A percentile compares a stretch with the other conserved stretches of the same genome.
These are phyloP conservation scores for Nakazawaea pomicola DNA, from an alignment of 805 yeast genomes.

Conservation along the genomic window DNA sequence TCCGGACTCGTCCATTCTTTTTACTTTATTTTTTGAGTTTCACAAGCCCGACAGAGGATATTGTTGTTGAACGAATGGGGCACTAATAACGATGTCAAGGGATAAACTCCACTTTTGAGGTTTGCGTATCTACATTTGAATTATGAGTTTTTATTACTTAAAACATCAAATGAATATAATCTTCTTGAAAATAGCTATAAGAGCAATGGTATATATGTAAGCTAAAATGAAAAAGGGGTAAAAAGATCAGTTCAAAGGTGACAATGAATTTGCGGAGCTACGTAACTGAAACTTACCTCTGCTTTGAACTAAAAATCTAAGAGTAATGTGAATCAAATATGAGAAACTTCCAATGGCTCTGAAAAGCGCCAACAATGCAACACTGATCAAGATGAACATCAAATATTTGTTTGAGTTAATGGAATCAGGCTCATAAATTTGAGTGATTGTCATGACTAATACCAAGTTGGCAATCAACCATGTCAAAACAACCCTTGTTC, in stretches of 20 bases:
- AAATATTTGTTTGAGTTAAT: conserved; percentile 69
- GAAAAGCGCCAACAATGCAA: conserved; percentile 75
- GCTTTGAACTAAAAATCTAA: conserved; percentile 19
- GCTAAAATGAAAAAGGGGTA: too few species aligned
- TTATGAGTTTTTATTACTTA: too few species aligned
- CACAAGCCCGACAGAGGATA: too few species aligned
- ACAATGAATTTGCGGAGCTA: background rate
- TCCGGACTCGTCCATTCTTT: conserved; percentile 65
- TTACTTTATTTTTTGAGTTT: too few species aligned
- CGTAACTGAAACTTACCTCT: conserved; percentile 6
- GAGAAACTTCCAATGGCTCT: conserved; percentile 79
- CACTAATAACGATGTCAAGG: too few species aligned
- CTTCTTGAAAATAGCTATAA: background rate
- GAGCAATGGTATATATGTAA: too few species aligned
- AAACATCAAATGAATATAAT: too few species aligned
- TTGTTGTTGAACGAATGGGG: too few species aligned
- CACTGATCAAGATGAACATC: conserved; percentile 86
- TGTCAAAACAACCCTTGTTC: conserved; percentile 92
- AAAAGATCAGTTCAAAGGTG: background rate
- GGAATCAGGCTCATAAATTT: conserved; percentile 67
- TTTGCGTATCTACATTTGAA: too few species aligned
- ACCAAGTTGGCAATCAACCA: conserved; percentile 86
- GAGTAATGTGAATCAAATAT: conserved; percentile 46
- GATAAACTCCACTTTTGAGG: too few species aligned
- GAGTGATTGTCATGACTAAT: conserved; percentile 82